Conservation (phyloP, 805 yeast species). For the Schwanniomyces vanrijiae region DNA sequence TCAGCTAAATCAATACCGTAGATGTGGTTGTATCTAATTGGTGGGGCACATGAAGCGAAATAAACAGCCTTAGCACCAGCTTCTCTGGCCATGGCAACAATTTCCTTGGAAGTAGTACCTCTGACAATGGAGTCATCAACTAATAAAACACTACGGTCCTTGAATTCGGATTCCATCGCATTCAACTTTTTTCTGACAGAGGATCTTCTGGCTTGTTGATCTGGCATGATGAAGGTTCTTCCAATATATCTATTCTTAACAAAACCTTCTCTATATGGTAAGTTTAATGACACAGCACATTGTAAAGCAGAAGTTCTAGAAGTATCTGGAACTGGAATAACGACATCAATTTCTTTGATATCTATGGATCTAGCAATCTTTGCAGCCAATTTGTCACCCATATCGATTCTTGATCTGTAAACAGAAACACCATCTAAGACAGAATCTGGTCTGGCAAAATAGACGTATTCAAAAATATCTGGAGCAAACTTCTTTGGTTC, state of each 20-base stretch:
- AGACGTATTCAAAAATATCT: constrained; percentile 95
- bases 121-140: constrained; percentile 98
- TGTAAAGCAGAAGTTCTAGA: constrained; percentile 94
- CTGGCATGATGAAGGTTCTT: constrained; percentile 97
- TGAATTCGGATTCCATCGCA: constrained; percentile 93
- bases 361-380: constrained; percentile 52
- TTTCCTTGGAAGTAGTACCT: constrained; percentile 96
- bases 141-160: constrained; percentile 77
- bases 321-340: constrained; percentile 97
- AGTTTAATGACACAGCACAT: constrained; percentile 75
- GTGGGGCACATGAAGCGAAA: constrained; percentile 97
- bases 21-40: constrained; percentile 93
- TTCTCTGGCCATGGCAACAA: constrained; percentile 97
- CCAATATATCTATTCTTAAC: constrained; percentile 97
- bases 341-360: constrained; percentile 72
- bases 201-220: constrained; percentile 90
- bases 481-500: constrained; percentile 81
- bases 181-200: constrained; percentile 92
- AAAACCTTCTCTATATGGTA: constrained; percentile 95
- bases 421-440: constrained; percentile 97
- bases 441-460: constrained; percentile 96
- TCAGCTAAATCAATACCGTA: constrained; percentile 98
- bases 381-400: constrained; percentile 88
- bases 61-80: constrained; percentile 96
- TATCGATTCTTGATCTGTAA: constrained; percentile 84